Evolutionary conservation across 2,329 filamentous ascomycete genomes (phyloP), one percentile per base, ranked within the genome.

Genomic region (Cordyceps cateniannulata): DNA sequence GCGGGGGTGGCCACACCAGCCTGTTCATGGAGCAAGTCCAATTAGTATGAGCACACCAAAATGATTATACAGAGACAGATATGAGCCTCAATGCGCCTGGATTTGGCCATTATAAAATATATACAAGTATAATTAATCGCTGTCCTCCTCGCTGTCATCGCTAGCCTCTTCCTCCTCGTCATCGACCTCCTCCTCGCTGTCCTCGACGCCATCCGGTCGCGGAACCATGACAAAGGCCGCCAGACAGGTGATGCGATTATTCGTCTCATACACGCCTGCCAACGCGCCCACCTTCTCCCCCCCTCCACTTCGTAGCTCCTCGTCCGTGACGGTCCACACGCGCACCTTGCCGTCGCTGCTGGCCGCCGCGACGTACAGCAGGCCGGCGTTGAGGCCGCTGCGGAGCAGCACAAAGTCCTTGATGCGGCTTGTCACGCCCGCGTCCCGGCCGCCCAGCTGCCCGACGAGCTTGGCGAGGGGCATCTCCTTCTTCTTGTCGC

Each of bases 241-340:
- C 68, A 98, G 71, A 71, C 95, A 98, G 42, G 93, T 98, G 66
- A 98, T 92, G 61, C 95, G 81, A 71, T 93, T 93, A 50, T 88
- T 86, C 24, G 93, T 96, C 73, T 93, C 88, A 69, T 95, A 95
- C 35, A 83, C 86, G 18, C 87, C 91, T 49, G 96, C 71, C 60
- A 96, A 71, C 65, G 76, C 81, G 32, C 90, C 92, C 24, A 90
- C 67, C 63, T 65, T 66, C 64, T 63, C 63, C 50, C 64, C 70
- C 66, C 61, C 69, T 63, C 65, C 69, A 66, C 66, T 67, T 63
- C 63, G 65, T 63, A 84, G 71, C 61, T 81, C 76, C 20, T 69
- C 68, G n/a, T 69, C 65, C 59, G 68, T 69, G 38, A 96, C 66
- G 63, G 75, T 81, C 89, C 93, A 98, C 18, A 96, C 68, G 55